Evolutionary conservation across 2,329 filamentous ascomycete genomes (phyloP).

Genomic region (Dothistroma pini): DNA sequence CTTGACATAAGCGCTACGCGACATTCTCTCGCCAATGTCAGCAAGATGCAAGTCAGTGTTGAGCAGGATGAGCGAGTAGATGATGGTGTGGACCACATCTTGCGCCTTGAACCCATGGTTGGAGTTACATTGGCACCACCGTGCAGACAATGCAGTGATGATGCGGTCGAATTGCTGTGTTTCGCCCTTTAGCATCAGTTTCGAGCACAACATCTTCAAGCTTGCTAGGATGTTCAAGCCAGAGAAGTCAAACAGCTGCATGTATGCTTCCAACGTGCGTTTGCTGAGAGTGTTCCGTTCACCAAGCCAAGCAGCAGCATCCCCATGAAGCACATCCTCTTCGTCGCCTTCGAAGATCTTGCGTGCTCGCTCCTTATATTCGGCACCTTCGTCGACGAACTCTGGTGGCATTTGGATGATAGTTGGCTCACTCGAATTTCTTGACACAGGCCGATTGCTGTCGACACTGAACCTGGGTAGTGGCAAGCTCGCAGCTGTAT

Average conservation of each 20-base stretch:
- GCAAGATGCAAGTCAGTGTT: slow-evolving; percentile 96
- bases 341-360: slow-evolving; percentile 83
- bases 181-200: slow-evolving; percentile 80
- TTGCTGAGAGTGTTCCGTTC: slow-evolving; percentile 57
- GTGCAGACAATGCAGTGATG: slow-evolving; percentile 77
- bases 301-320: slow-evolving; percentile 85
- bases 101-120: slow-evolving; percentile 86
- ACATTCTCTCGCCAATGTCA: slow-evolving; percentile 97
- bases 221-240: slow-evolving; percentile 75
- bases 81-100: slow-evolving; percentile 97
- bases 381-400: slow-evolving; percentile 41
- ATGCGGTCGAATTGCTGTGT: slow-evolving; percentile 97
- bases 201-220: slow-evolving; percentile 75
- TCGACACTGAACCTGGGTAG: slow-evolving; percentile 46
- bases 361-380: slow-evolving; percentile 73
- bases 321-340: slow-evolving; percentile 71
- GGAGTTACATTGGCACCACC: slow-evolving; percentile 93
- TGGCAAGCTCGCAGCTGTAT: slow-evolving; percentile 23
- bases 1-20: slow-evolving; percentile 86
- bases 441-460: slow-evolving; percentile 39
- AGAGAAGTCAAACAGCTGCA: slow-evolving; percentile 85
- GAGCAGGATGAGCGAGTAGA: slow-evolving; percentile 89
- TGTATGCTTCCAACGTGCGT: slow-evolving; percentile 69
- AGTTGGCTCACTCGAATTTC: slow-evolving; percentile 30
- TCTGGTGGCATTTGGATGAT: slow-evolving; percentile 20